Base-by-base conservation (phyloP, 202 grass and related monocot genomes). In the Dendrocalamus latiflorus region DNA sequence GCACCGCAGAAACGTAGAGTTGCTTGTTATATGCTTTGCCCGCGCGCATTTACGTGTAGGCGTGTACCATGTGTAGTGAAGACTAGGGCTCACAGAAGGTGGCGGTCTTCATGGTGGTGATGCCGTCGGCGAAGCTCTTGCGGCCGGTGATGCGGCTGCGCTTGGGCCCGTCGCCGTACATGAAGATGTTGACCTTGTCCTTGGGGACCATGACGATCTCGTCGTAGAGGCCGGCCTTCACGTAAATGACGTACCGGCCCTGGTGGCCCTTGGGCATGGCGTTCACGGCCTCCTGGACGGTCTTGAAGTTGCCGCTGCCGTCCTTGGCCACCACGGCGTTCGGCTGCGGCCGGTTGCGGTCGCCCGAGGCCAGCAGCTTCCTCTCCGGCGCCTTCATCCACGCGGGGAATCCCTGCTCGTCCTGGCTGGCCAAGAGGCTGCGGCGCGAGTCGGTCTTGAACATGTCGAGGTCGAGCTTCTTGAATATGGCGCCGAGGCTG, bases 151-250 rank as follows among this genome's bases (percentile, higher is more conserved):
- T 90, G 43, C 85, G 84, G 81, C 65, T 81, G 1, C 38, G 34
- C 85, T 90, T 92, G 43, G 88, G 85, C 4, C 91, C 94, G 81
- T 97, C 91, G 61, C 94, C 94, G 61, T 94, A 97, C 86, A 97
- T 97, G 84, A 86, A 97, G 51, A 97, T 78, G 81, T 94, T 94
- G 3, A 24, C 83, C 88, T 90, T 92, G 20, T 93, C 78, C 91
- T 97, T 97, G 48, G 89, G 33, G 55, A 97, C 17, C 81, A 93
- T 70, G 34, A 97, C 86, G 65, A 89, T 89, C 90, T 97, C 94
- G 2, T 97, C 60, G 77, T 97, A 97, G 12, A 94, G 2, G 6
- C 92, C 92, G 20, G 94, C 73, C 94, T 97, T 94, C 8, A 97
- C 94, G 72, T 97, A 97, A 82, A 97, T 97, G 33, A 97, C 90